Evolutionary conservation across 768 basidiomycete genomes (phyloP), one percentile per base, ranked within the genome.

Genomic region (Hydnum rufescens): DNA sequence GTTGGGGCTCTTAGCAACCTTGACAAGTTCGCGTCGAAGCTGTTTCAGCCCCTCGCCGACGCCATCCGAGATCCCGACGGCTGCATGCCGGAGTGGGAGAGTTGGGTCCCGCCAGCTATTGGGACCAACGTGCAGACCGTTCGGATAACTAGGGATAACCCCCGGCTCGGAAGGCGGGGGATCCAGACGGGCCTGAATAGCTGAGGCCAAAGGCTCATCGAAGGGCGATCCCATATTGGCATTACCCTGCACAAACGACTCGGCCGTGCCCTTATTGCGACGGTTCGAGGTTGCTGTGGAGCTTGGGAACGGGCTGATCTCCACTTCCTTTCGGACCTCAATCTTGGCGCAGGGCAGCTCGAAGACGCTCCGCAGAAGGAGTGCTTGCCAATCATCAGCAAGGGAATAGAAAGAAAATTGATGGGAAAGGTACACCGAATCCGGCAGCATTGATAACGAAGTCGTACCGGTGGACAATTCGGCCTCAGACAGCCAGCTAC

Each of bases 401-500:
- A 88, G 71, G 1, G 76, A 72, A 58, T 75, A 72, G 68, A 93
- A 93, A 6, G 78, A 70, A 62, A 93, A 86, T 55, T 92, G 86
- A 57, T 87, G 83, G 0, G 78, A 76, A 18, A 86, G 76, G 64
- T 93, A 93, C 29, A 95, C 71, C 0, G 83, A 71, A 0, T 78
- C 73, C 2, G 87, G 82, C 0, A 84, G 71, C 32, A 85, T 68
- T 1, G 64, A 68, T 0, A 71, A 67, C 1, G 77, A 75, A 3
- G 65, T 68, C 1, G 81, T 77, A 60, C 64, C 76, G 0, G 85
- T 87, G 48, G 82, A 81, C 3, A 93, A 72, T 62, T 95, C 90
- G 0, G 85, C 87, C 42, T 80, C 76, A 0, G 86, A 72, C 3
- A 92, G 71, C 65, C 74, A 79, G 57, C 80, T 85, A 53, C 32